Percentiles rank a stretch among this genome's conserved stretches.
These are phyloP conservation scores for Lachnellula suecica DNA, from an alignment of 2,329 filamentous ascomycete species.

Conservation along the genomic window DNA sequence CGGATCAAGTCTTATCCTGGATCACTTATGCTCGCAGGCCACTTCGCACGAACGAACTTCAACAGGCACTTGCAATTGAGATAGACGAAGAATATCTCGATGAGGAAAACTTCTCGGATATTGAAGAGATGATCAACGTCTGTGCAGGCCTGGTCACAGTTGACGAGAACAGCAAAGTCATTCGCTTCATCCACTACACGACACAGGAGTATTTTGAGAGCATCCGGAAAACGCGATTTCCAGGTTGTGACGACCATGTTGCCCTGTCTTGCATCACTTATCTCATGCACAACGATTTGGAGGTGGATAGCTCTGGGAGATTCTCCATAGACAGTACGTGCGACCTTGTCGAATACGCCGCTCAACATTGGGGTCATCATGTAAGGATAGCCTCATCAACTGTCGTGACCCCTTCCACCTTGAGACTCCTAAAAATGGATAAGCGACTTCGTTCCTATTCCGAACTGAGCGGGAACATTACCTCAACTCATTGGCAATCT, in stretches of 20 bases:
- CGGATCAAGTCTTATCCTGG: constrained; percentile 28
- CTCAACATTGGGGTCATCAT: not conserved
- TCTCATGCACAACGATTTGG: constrained; percentile 11
- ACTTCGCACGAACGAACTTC: constrained; percentile 27
- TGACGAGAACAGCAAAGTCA: constrained; percentile 21
- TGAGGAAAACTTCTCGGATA: constrained; percentile 4
- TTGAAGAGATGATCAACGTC: constrained; percentile 16
- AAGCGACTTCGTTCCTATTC: not conserved
- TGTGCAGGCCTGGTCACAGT: constrained; percentile 28
- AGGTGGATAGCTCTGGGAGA: not conserved
- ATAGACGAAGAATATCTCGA: constrained; percentile 19
- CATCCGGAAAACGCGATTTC: constrained; percentile 4
- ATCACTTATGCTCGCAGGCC: constrained; percentile 23
- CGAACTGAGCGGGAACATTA: not conserved
- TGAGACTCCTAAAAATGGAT: not conserved
- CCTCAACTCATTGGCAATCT: not conserved
- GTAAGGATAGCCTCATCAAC: not conserved
- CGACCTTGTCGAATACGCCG: not conserved
- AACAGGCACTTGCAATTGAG: constrained; percentile 31
- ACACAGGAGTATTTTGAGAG: constrained; percentile 28
- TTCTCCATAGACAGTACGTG: not conserved
- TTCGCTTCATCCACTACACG: constrained; percentile 28
- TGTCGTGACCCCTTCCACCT: not conserved
- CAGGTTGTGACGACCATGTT: constrained; percentile 13
- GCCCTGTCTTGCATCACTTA: constrained; percentile 25